Evolutionary conservation across 2,329 filamentous ascomycete species (phyloP), one percentile per base, ranked within the genome.

Genomic region (Akanthomyces lecanii): DNA sequence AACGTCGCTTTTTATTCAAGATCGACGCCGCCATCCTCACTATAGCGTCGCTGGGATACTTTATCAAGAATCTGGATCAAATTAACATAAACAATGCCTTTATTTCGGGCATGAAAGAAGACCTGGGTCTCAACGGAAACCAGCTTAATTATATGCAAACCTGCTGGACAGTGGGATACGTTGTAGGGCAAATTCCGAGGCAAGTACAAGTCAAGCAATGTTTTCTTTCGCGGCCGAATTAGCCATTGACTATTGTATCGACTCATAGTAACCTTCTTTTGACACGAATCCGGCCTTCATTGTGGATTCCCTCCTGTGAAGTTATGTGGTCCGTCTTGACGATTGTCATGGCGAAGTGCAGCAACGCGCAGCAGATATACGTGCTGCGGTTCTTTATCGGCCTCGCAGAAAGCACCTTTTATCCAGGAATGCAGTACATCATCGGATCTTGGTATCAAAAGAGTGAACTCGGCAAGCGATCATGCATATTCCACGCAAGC

Each of bases 121-220:
- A 79, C 59, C 57, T 78, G 30, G 66, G 66, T 0, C 71, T 80
- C 23, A 71, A 75, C 36, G 75, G 76, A 5, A 84, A 84, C 65
- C 71, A 85, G 61, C 76, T 85, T n/a, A 85, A 86, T 65, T 81
- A 84, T 45, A 71, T 78, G 67, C 71, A 73, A 64, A 81, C 83
- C 0, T 78, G 78, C 44, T 88, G 83, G 79, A 87, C 82, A 0
- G 76, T 84, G 2, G 85, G 85, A 30, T 88, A 88, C 66, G 80
- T 85, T 0, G 73, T 87, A 72, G 75, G 76, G 10, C 72, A 77
- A 60, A 70, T 74, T 53, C 74, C 76, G 1, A 72, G 69, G 71
- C 69, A 63, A 42, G 65, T 12, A 3, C 10, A 53, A 33, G 51
- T 14, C 11, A 14, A 53, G 47, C 30, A 16, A 21, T 33, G 30